Base-by-base conservation (phyloP, 2,329 filamentous ascomycete genomes). In the Huntiella abstrusa region DNA sequence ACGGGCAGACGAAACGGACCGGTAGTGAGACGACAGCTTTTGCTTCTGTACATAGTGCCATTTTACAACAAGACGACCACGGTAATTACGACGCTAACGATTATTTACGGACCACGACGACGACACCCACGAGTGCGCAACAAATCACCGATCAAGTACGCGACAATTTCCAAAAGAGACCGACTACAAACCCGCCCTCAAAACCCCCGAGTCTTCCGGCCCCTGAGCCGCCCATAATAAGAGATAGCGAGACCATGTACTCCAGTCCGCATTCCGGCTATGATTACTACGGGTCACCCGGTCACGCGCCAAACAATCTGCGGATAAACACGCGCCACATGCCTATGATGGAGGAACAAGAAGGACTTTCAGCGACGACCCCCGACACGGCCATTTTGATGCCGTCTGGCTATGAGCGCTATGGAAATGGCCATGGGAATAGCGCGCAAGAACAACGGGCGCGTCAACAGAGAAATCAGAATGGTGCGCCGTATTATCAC, bases 381-480 rank as follows among this genome's bases (percentile, higher is more conserved):
- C 48, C 48, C 32, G 48, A 49, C 36, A 49, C 48, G 16, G 48
- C 48, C 16, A 49, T 49, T n/a, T 44, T 49, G 4, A 49, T 49
- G 48, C 45, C 48, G 12, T 12, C 48, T n/a, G 42, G 38, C 13
- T 49, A 49, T 45, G 48, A 49, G 11, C 48, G 39, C 32, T 49
- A 43, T 22, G 33, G 32, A 15, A n/a, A 19, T 34, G 42, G 15
- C 17, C 28, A 36, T 32, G 5, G 22, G 15, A 12, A 36, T 8
- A 28, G 40, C 17, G 10, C 38, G 10, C 33, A 37, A 10, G 41
- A 43, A 12, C 28, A 32, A 4, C 17, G 39, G n/a, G 13, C 16
- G 15, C 33, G 34, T 11, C 32, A 43, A 6, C 28, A 34, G 28
- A 28, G 22, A 28, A 28, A 28, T 28, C 22, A 7, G 22, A 28